These are phyloP conservation scores for Boletus vinaceobasis DNA, from an alignment of 768 basidiomycete species.

Conservation along the genomic window DNA sequence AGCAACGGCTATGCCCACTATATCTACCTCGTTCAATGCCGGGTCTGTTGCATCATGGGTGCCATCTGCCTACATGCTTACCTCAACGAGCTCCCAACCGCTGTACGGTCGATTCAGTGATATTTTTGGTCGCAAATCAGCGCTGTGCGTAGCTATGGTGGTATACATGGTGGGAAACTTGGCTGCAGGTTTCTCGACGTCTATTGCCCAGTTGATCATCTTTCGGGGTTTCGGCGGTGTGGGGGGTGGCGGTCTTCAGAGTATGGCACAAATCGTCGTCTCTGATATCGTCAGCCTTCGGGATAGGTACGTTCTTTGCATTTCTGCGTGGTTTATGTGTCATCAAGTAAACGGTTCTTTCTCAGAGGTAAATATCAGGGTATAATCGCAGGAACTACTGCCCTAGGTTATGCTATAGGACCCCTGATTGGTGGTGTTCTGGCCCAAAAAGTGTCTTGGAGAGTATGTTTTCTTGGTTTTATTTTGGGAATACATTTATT, in stretches of 20 bases:
- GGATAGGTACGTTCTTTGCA: slow-evolving; percentile 43
- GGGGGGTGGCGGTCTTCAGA: slow-evolving; percentile 69
- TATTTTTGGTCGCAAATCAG: slow-evolving; percentile 63
- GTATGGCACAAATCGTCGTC: slow-evolving; percentile 67
- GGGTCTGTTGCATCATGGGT: slow-evolving; percentile 53
- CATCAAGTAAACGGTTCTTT: not conserved
- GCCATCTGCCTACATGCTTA: slow-evolving; percentile 67
- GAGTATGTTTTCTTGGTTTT: slow-evolving; percentile 37
- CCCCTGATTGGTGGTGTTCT: slow-evolving; percentile 67
- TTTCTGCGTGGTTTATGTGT: not conserved
- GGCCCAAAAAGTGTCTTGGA: slow-evolving; percentile 60
- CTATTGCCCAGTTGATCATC: slow-evolving; percentile 64
- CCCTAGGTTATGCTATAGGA: slow-evolving; percentile 59
- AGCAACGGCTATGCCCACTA: slow-evolving; percentile 70
- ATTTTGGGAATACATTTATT: not conserved
- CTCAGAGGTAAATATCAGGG: slow-evolving; percentile 74
- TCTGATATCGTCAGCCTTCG: slow-evolving; percentile 71
- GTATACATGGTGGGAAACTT: slow-evolving; percentile 66
- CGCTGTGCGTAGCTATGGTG: slow-evolving; percentile 54
- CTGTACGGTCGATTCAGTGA: slow-evolving; percentile 62
- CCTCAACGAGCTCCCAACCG: slow-evolving; percentile 41
- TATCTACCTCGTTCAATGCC: slow-evolving; percentile 62
- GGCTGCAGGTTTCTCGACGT: slow-evolving; percentile 62
- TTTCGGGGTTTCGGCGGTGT: slow-evolving; percentile 66
- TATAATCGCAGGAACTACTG: slow-evolving; percentile 56